Evolutionary conservation across 192 early-diverging fungal species (phyloP).

Genomic region (Entophlyctis helioformis): DNA sequence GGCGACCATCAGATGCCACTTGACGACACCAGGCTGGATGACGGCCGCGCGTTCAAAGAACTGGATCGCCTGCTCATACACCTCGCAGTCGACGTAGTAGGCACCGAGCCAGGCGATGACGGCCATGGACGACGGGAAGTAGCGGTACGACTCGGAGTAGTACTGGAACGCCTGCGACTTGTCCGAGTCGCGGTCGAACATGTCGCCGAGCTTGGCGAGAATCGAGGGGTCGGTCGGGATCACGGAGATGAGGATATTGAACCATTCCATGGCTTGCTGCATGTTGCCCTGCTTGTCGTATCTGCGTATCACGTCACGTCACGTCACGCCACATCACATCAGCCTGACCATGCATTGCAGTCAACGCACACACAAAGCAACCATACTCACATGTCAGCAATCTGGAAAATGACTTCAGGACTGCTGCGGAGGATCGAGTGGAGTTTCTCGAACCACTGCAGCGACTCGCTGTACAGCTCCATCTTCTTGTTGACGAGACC

Average conservation of each 20-base stretch:
- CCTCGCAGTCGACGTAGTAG: constrained; percentile 50
- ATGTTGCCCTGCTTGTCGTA: constrained; percentile 36
- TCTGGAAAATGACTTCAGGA: constrained; percentile 45
- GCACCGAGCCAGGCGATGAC: constrained; percentile 49
- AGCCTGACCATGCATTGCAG: no score
- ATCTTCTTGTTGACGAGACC: constrained; percentile 32
- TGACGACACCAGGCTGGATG: constrained; percentile 37
- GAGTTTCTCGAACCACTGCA: constrained; percentile 46
- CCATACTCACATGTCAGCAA: constrained; percentile 41
- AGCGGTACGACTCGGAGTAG: constrained; percentile 51
- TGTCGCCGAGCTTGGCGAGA: constrained; percentile 34
- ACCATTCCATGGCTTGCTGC: constrained; percentile 45
- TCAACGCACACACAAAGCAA: no score
- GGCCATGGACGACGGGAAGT: constrained; percentile 41
- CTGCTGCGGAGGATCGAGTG: constrained; percentile 41
- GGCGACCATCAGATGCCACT: constrained; percentile 51
- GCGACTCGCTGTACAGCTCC: constrained; percentile 22
- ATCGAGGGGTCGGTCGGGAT: constrained; percentile 47
- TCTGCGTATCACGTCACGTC: constrained; percentile 7
- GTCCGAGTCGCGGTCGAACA: constrained; percentile 37
- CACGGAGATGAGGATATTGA: constrained; percentile 46
- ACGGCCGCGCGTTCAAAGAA: constrained; percentile 39
- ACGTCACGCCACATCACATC: no score
- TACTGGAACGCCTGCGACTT: constrained; percentile 51
- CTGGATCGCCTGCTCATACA: constrained; percentile 46